Base-by-base conservation (phyloP, 2,329 filamentous ascomycete genomes). In the Balansia obtecta region DNA sequence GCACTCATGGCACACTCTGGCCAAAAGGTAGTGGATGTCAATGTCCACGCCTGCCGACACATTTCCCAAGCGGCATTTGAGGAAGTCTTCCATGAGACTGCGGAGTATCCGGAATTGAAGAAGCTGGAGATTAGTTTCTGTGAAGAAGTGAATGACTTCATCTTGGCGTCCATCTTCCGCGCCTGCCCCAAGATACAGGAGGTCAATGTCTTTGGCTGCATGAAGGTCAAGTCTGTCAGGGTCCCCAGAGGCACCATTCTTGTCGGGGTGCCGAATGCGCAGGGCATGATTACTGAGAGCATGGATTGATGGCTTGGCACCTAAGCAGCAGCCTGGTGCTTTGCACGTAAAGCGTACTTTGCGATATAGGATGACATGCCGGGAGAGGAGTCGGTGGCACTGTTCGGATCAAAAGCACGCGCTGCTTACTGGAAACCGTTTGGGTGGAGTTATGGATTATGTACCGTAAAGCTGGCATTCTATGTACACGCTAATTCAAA, bases 1-100 rank as follows among this genome's bases (percentile, higher is more conserved):
- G 86, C 88, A 0, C 68, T 96, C 42, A 95, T 96, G 87, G 69
- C 71, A 0, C 91, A 96, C 62, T 95, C 89, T 0, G 86, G 87
- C 4, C 62, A 68, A 1, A 72, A 68, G 11, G 67, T 97, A 2
- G 73, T 75, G 52, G 71, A 76, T 40, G 71, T 97, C 34, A 86
- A 94, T 60, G 72, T 96, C n/a, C 79, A 87, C 13, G 86, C 85
- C 0, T 95, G 88, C 61, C 83, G 91, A 3, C 85, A 95, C 63
- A 90, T 97, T 55, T 76, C 80, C 1, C 73, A 76, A 34, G 69
- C 77, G 15, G 81, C 86, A 0, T 89, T 95, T 52, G 80, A 87
- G 54, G 75, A 83, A 10, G 83, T 85, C 0, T 96, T 97, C 60
- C 68, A 71, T 6, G 66, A 69, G 9, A 73, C 73, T 22, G 77